phyloP scores from a whole-genome alignment of 352 stramenopile genomes.

The Pelagophyceae sp. region DNA sequence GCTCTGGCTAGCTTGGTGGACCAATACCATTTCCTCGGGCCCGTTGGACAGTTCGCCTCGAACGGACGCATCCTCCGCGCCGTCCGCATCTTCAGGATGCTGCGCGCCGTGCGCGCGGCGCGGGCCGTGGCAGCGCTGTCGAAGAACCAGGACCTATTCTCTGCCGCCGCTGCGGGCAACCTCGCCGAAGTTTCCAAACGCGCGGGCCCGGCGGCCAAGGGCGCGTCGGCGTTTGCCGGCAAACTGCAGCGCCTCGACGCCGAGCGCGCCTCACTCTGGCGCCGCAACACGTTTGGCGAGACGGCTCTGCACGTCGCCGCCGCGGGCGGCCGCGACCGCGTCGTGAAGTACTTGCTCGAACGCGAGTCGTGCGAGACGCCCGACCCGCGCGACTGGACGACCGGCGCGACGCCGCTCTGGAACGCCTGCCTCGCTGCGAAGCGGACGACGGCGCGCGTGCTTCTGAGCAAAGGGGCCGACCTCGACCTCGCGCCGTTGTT shows the following conservation, averaged over 20 bases:
- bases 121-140: background rate
- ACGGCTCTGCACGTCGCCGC: slow-evolving; percentile 6
- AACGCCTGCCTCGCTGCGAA: background rate
- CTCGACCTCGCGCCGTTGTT: background rate
- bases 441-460: background rate
- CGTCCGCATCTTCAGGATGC: slow-evolving; percentile 12
- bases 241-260: background rate
- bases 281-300: background rate
- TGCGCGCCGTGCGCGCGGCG: background rate
- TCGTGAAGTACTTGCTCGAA: background rate
- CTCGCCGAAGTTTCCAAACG: background rate
- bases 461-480: background rate
- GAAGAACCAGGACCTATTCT: background rate
- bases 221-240: background rate
- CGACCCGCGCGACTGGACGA: slow-evolving; percentile 11
- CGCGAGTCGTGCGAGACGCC: background rate
- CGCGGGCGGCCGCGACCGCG: background rate
- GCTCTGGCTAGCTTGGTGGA: background rate
- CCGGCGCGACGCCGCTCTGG: slow-evolving; percentile 9
- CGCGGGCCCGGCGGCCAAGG: background rate
- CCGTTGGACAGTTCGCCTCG: background rate
- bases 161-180: background rate
- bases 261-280: background rate
- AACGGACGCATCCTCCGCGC: background rate
- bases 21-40: background rate